A percentile compares a stretch with the other conserved stretches of the same genome.
Evolutionary conservation across 2,329 filamentous ascomycete species (phyloP).

Genomic region (Aspergillus puulaauensis): DNA sequence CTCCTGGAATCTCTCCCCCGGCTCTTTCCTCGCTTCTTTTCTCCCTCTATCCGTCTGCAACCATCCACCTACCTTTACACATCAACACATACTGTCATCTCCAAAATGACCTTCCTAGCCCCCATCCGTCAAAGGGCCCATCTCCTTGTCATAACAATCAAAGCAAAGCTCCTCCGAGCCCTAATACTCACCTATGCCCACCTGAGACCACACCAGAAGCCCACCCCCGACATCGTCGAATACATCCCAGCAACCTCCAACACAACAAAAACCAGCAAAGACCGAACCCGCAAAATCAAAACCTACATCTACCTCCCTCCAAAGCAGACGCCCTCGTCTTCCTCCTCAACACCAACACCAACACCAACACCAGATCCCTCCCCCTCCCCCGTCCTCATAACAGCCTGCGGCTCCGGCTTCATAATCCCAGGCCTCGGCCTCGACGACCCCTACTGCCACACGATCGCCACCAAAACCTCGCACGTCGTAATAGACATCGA

Average conservation of each 20-base stretch:
- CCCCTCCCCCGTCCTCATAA: constrained; percentile 26
- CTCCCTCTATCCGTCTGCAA: neutral
- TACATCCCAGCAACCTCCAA: constrained; percentile 18
- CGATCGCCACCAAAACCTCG: constrained; percentile 19
- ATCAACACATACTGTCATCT: neutral
- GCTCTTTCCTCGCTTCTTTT: neutral
- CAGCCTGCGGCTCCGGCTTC: constrained; percentile 33
- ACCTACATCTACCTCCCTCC: constrained; percentile 25
- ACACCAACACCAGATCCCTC: neutral
- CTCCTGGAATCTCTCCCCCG: neutral
- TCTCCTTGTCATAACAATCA: neutral
- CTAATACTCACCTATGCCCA: neutral
- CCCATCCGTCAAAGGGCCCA: neutral
- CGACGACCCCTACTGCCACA: constrained; percentile 28
- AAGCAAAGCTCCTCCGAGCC: neutral
- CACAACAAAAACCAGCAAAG: constrained; percentile 15
- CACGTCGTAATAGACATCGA: constrained; percentile 37
- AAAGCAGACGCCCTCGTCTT: neutral
- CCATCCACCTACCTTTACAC: neutral
- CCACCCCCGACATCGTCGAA: constrained; percentile 22
- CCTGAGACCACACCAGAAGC: neutral
- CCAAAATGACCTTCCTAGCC: constrained; percentile 1
- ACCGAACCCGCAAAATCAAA: constrained; percentile 21
- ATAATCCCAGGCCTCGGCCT: constrained; percentile 27
- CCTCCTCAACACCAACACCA: neutral